Base-by-base conservation (phyloP, 1,284 basidiomycete species). In the Boletus semigastroideus region DNA sequence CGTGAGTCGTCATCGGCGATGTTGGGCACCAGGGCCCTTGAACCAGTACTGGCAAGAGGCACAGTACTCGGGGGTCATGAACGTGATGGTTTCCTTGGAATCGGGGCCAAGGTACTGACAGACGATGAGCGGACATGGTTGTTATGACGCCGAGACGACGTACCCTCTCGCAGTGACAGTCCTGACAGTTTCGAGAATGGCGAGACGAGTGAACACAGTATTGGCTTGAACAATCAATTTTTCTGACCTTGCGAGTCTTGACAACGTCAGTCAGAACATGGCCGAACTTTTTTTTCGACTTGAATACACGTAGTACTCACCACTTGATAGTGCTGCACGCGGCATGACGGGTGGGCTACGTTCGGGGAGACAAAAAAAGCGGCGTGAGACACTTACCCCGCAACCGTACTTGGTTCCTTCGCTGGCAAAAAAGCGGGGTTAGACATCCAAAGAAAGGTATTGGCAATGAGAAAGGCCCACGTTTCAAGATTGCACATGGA, bases 371-470 rank as follows among this genome's bases (percentile, higher is more conserved):
- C 25, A 4, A 44, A 48, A 42, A 34, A 30, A 55, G 51, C 22
- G 69, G 74, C 61, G 75, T 71, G 64, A 74, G 71, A 67, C 71
- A 83, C 77, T 77, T 82, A 74, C 79, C 65, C 87, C 87, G 68
- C 87, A 90, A 62, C 83, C 84, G 62, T 84, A 77, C 71, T 83
- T 82, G 57, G 80, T 84, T 54, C 87, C 88, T 78, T 88, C 84
- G 63, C 88, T 90, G 72, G 42, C 28, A 53, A 46, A 55, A 54
- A 53, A 62, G 47, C 43, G 41, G 58, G 36, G 58, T 62, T 45
- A 64, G 52, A 41, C 44, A 41, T 16, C 51, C 50, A 37, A 64
- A 46, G 51, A 50, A 48, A 17, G 56, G 49, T 22, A 51, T 38
- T n/a, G 41, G 27, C 43, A 59, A 51, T 51, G 43, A 54, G 52